Percentiles rank a stretch among this genome's conserved stretches.
Conservation (phyloP, 2,329 filamentous ascomycete species). For the Botrytis fragariae region DNA sequence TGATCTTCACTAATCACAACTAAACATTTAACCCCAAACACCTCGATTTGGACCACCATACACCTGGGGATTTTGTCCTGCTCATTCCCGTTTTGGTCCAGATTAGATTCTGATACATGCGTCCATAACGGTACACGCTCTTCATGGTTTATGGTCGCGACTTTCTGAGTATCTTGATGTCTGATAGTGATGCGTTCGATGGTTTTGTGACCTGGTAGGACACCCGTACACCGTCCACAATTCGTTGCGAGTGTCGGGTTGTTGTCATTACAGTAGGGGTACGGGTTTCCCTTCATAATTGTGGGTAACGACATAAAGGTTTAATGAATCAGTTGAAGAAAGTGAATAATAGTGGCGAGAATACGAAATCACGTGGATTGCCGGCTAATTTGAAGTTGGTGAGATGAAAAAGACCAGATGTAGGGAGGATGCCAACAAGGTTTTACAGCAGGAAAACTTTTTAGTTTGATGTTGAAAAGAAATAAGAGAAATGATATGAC, state of each 20-base stretch:
- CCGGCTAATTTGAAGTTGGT: not conserved
- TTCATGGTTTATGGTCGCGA: not conserved
- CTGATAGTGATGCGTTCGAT: not conserved
- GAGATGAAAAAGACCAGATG: not conserved
- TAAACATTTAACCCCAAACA: not conserved
- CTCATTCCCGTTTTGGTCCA: not conserved
- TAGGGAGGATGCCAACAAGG: not conserved
- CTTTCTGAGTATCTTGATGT: rapidly evolving
- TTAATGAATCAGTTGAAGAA: not conserved
- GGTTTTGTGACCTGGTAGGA: not conserved
- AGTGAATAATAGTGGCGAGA: not conserved
- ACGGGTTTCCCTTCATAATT: not conserved
- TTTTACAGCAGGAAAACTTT: not conserved
- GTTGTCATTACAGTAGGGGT: not conserved
- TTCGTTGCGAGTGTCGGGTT: not conserved
- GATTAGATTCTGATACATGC: not conserved
- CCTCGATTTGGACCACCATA: not conserved
- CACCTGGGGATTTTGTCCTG: not conserved
- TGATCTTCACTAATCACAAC: not conserved
- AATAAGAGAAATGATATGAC: not conserved
- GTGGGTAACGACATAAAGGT: not conserved
- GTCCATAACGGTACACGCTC: not conserved
- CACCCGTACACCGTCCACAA: not conserved
- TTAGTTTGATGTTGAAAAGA: not conserved
- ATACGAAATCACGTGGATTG: not conserved